Evolutionary conservation across 305 asterid species (phyloP).

Genomic region (Galium porrigens): DNA sequence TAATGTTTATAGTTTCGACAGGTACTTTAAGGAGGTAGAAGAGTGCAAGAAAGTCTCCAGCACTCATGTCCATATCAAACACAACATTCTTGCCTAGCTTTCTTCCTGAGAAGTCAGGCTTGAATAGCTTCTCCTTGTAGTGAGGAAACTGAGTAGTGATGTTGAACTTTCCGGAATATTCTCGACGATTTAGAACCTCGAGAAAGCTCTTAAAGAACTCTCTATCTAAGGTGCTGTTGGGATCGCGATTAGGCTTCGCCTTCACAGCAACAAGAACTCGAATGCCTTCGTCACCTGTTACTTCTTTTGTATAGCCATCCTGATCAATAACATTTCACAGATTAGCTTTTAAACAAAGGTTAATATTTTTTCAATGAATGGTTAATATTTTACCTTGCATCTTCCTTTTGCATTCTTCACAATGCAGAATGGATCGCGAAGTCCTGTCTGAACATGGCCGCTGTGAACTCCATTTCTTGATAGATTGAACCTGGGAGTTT

Average conservation of each 20-base stretch:
- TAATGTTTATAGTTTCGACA: slow-evolving; percentile 46
- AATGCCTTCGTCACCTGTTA: slow-evolving; percentile 34
- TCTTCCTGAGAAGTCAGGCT: slow-evolving; percentile 40
- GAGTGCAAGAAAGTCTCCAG: slow-evolving; percentile 82
- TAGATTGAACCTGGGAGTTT: slow-evolving; percentile 40
- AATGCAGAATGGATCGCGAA: slow-evolving; percentile 61
- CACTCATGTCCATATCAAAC: slow-evolving; percentile 92
- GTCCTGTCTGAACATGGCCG: slow-evolving; percentile 68
- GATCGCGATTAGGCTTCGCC: slow-evolving; percentile 50
- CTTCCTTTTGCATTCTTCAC: slow-evolving; percentile 44
- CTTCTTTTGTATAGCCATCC: slow-evolving; percentile 66
- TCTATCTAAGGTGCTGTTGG: slow-evolving; percentile 30
- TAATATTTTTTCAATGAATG: too few species aligned
- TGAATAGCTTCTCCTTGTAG: slow-evolving; percentile 39
- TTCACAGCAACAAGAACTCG: slow-evolving; percentile 61
- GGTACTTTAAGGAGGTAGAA: slow-evolving; percentile 73
- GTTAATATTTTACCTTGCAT: slow-evolving; percentile 41
- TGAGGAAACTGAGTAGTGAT: slow-evolving; percentile 46
- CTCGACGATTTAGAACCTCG: slow-evolving; percentile 52
- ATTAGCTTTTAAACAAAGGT: background rate
- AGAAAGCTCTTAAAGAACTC: slow-evolving; percentile 52
- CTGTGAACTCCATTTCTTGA: slow-evolving; percentile 51
- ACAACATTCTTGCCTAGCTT: slow-evolving; percentile 48
- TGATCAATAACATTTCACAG: slow-evolving; percentile 13
- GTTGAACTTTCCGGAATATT: slow-evolving; percentile 51